Evolutionary conservation across 2,329 filamentous ascomycete genomes (phyloP).

Genomic region (Cladosporium austrohemisphaericum): DNA sequence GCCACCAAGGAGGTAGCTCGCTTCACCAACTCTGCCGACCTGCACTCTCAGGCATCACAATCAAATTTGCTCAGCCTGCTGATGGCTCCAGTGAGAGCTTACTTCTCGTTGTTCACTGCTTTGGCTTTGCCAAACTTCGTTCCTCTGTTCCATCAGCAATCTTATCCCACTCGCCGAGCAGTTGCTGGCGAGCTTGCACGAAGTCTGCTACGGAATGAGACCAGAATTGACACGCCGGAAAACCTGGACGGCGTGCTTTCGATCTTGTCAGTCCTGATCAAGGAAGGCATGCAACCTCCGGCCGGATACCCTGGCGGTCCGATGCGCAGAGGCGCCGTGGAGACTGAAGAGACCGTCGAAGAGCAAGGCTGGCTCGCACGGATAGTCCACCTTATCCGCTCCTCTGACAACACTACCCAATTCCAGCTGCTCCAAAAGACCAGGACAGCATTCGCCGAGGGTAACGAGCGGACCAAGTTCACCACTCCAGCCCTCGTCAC

Average conservation of each 20-base stretch:
- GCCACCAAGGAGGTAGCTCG: slow-evolving; percentile 82
- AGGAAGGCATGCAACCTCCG: slow-evolving; percentile 79
- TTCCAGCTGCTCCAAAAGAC: slow-evolving; percentile 83
- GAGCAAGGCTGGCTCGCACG: slow-evolving; percentile 96
- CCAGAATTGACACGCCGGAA: slow-evolving; percentile 69
- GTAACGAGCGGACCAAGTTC: slow-evolving; percentile 92
- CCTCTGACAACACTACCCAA: slow-evolving; percentile 84
- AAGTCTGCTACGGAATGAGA: slow-evolving; percentile 77
- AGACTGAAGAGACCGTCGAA: slow-evolving; percentile 96
- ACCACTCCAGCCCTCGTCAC: slow-evolving; percentile 92
- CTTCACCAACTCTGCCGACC: slow-evolving; percentile 88
- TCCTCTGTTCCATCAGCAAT: slow-evolving; percentile 83
- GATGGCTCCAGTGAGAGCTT: slow-evolving; percentile 84
- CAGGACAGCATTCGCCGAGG: slow-evolving; percentile 81
- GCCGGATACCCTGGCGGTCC: slow-evolving; percentile 78
- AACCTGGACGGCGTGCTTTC: slow-evolving; percentile 87
- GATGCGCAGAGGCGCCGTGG: slow-evolving; percentile 66
- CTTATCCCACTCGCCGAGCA: slow-evolving; percentile 84
- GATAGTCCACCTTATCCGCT: slow-evolving; percentile 82
- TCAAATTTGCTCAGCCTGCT: slow-evolving; percentile 84
- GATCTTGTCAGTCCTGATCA: slow-evolving; percentile 85
- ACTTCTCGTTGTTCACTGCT: slow-evolving; percentile 93
- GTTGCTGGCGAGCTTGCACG: slow-evolving; percentile 86
- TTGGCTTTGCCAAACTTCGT: slow-evolving; percentile 88
- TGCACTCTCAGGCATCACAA: slow-evolving; percentile 84